Percentiles rank a stretch among this genome's conserved stretches.
These are phyloP conservation scores for Macaranga tanarius DNA, from an alignment of 441 rosid genomes.

Conservation along the genomic window DNA sequence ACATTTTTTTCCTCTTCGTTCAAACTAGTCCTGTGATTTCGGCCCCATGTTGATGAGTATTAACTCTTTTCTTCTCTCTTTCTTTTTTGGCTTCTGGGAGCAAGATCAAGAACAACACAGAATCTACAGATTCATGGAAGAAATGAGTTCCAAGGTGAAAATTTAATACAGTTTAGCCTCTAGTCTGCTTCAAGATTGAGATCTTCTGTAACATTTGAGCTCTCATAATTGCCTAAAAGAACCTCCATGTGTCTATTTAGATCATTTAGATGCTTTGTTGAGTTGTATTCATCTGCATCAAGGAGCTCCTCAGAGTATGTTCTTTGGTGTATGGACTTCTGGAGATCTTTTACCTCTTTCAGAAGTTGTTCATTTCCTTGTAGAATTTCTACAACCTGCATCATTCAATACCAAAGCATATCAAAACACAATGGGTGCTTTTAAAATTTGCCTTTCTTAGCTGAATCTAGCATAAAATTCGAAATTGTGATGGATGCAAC, in stretches of 20 bases:
- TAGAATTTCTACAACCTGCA: constrained; percentile 61
- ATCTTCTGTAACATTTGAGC: neutral
- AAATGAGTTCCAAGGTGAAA: neutral
- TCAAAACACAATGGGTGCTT: neutral
- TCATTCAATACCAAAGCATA: neutral
- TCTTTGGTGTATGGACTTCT: constrained; percentile 41
- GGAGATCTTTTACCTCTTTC: constrained; percentile 37
- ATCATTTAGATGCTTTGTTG: constrained; percentile 56
- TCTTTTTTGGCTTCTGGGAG: neutral
- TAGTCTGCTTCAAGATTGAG: neutral
- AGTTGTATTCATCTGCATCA: constrained; percentile 74
- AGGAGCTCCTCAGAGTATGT: constrained; percentile 74
- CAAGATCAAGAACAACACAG: neutral
- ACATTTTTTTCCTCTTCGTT: neutral
- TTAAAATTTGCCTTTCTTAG: too few species aligned
- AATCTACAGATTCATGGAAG: neutral
- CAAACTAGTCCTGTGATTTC: constrained; percentile 5
- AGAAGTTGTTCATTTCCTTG: constrained; percentile 49
- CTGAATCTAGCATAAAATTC: too few species aligned
- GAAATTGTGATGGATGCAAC: too few species aligned
- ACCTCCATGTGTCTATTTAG: constrained; percentile 58
- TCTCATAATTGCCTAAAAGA: constrained; percentile 37
- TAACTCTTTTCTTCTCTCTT: too few species aligned
- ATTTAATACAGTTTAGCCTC: neutral
- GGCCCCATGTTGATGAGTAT: neutral